Base-by-base conservation (phyloP, 2,329 filamentous ascomycete species). In the Periconia macrospinosa region DNA sequence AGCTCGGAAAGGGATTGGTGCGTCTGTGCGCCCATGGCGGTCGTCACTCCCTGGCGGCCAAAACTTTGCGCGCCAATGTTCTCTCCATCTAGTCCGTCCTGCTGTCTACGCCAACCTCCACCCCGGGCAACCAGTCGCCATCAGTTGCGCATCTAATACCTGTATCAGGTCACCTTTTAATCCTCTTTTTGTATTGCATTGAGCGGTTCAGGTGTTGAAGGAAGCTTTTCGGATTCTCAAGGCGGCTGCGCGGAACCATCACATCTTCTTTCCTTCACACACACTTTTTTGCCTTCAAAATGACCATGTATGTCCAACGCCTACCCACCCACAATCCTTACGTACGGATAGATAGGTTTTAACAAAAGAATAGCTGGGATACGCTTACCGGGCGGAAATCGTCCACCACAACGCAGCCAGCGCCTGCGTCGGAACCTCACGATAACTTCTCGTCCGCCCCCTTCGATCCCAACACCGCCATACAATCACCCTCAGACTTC, bases 401-500 rank as follows among this genome's bases (percentile, higher is more conserved):
- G 46, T 63, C 76, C 49, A 73, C 80, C 46, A 74, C 79, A 68
- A 74, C 81, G 70, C 68, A 77, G 52, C 54, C 73, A 52, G 57
- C 73, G 27, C 70, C 74, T 53, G 57, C 67, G 50, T 62, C 73
- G 60, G 77, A 72, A 56, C 77, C 83, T 56, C 62, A 70, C 64
- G 68, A 72, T 67, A 76, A 78, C 65, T 83, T 83, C 73, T 13
- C 33, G 33, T 76, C 84, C 53, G 75, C 81, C 50, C 75, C 81
- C 61, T 92, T 91, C 76, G 87, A 92, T 74, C 85, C 90, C 41
- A 81, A 85, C 63, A 82, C 86, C 66, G 86, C 76, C 55, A 73
- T 86, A 50, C 87, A 89, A 75, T 92, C 93, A 76, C 89, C 94
- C 67, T 88, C 91, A 68, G 88, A 90, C 52, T 97, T 99, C 77